Base-by-base conservation (phyloP, 768 basidiomycete species). In the Lentinula raphanica region DNA sequence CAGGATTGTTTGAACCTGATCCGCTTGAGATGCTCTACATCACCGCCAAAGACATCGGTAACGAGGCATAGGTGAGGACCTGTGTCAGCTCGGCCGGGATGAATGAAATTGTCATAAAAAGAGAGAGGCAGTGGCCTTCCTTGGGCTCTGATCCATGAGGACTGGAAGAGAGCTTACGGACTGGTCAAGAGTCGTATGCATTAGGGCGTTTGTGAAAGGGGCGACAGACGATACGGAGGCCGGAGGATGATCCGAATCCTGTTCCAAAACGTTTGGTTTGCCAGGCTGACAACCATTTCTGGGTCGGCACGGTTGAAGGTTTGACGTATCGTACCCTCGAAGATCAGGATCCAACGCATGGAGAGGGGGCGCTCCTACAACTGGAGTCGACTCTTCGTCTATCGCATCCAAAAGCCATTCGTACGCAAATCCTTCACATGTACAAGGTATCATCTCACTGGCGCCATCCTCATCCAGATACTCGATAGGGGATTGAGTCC, bases 321-420 rank as follows among this genome's bases (percentile, higher is more conserved):
- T 13, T 9, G 45, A 12, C 6, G 36, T 25, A 27, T 23, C n/a
- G n/a, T 32, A 12, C 36, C 51, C 27, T 15, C 36, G 1, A 4
- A 25, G 13, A 9, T 21, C n/a, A 53, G 21, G 51, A 17, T 50
- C 49, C 9, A 32, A 46, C 1, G 4, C 6, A 13, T n/a, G 35
- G 17, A 36, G 5, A 19, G 78, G 74, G 27, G 86, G 87, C 19
- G 80, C 71, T n/a, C 71, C 69, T 5, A 82, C 64, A 15, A 85
- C 68, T 12, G 88, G 76, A 5, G 90, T 60, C 38, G 78, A 68
- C 2, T 88, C 88, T 31, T 79, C 75, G 44, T 79, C 77, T 42
- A 90, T 83, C 3, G 77, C 69, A 44, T 68, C 66, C 53, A 87
- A 68, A 27, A 87, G 65, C 32, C 61, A 68, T 49, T 69, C 67